These are phyloP conservation scores for Erucastrum elatum DNA, from an alignment of 345 rosid genomes.

Conservation along the genomic window DNA sequence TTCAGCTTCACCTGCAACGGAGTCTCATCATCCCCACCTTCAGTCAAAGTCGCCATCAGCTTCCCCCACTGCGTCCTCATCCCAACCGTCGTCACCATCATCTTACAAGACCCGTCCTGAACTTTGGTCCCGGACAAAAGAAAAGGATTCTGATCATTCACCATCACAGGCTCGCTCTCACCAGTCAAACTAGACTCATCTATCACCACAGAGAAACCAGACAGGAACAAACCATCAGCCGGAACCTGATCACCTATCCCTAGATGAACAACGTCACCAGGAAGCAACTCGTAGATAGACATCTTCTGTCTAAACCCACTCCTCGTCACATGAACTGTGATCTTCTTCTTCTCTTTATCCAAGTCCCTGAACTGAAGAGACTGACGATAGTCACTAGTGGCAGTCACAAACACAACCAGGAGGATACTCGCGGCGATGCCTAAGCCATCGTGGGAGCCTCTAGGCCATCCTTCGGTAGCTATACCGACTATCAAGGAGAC, in stretches of 20 bases:
- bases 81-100: conserved; percentile 86
- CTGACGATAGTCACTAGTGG: conserved; percentile 87
- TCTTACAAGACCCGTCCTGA: conserved; percentile 92
- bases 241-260: conserved; percentile 94
- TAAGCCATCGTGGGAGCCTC: conserved; percentile 91
- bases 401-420: conserved; percentile 84
- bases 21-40: conserved; percentile 96
- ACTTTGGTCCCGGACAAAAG: conserved; percentile 91
- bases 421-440: conserved; percentile 89
- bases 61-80: conserved; percentile 99
- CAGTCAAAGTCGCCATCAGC: conserved; percentile 87
- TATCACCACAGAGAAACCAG: conserved; percentile 79
- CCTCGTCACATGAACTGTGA: conserved; percentile 75
- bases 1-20: conserved; percentile 92
- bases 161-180: conserved; percentile 84
- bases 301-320: conserved; percentile 79
- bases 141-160: conserved; percentile 63
- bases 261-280: conserved; percentile 89
- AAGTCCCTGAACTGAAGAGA: conserved; percentile 80
- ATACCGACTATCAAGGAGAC: conserved; percentile 85
- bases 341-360: conserved; percentile 94
- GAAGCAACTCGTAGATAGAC: conserved; percentile 80
- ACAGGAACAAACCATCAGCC: conserved; percentile 85
- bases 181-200: conserved; percentile 94
- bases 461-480: conserved; percentile 94